These are phyloP conservation scores for Aspergillus neotritici DNA, from an alignment of 2,329 filamentous ascomycete genomes.

Conservation along the genomic window DNA sequence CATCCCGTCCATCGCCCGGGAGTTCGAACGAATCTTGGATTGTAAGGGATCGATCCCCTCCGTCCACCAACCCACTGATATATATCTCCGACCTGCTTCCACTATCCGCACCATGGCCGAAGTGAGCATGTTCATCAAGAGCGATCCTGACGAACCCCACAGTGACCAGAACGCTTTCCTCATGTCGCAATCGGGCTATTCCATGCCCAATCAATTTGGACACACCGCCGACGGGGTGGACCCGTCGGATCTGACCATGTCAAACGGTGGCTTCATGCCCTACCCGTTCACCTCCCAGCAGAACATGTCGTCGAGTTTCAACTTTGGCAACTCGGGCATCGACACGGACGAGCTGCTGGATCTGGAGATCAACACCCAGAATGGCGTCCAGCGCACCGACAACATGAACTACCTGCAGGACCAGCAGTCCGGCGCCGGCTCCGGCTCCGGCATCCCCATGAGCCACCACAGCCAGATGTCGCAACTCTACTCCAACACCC, in stretches of 20 bases:
- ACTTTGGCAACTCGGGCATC: slow-evolving; percentile 70
- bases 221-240: slow-evolving; percentile 62
- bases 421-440: slow-evolving; percentile 48
- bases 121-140: slow-evolving; percentile 60
- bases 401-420: slow-evolving; percentile 41
- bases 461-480: slow-evolving; percentile 64
- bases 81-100: slow-evolving; percentile 8
- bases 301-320: slow-evolving; percentile 65
- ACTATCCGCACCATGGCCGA: slow-evolving; percentile 44
- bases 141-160: slow-evolving; percentile 59
- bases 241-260: slow-evolving; percentile 77
- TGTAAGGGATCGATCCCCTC: slow-evolving; percentile 16
- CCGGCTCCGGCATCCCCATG: slow-evolving; percentile 41
- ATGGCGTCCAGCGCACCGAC: slow-evolving; percentile 31
- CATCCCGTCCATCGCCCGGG: not conserved
- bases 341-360: slow-evolving; percentile 86
- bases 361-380: slow-evolving; percentile 40
- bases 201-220: slow-evolving; percentile 51
- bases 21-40: slow-evolving; percentile 9
- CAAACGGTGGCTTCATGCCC: slow-evolving; percentile 46
- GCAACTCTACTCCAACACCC: slow-evolving; percentile 79
- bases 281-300: slow-evolving; percentile 59
- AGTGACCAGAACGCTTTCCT: slow-evolving; percentile 49
- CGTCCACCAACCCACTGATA: slow-evolving; percentile 6
- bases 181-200: slow-evolving; percentile 45